Evolutionary conservation across 2,329 filamentous ascomycete genomes (phyloP), one percentile per base, ranked within the genome.

Genomic region (Colletotrichum tropicale): DNA sequence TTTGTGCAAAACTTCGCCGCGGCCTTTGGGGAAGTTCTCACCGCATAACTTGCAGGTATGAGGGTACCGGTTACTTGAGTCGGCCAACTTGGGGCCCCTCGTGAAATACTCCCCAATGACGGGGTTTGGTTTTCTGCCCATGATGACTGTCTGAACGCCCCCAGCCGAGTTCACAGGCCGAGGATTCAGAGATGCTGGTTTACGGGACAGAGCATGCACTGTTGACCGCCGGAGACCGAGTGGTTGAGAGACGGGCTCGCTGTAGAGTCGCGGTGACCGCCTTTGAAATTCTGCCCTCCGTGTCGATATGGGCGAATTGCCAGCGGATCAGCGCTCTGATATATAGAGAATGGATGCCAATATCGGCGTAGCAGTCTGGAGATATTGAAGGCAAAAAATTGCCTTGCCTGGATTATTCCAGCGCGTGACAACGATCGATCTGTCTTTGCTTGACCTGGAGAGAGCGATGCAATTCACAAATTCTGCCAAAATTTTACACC

Each of bases 41-140:
- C 95, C 95, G 83, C 95, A 98, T 78, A 93, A 90, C 84, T 94
- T 96, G 91, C 96, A 98, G 15, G 94, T 97, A 82, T 98, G 95
- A 80, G 95, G 93, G 82, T 98, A 98, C 74, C 96, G 92, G 84
- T 98, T 98, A 87, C 95, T 97, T 78, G 94, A 94, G 86, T 98
- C 95, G 82, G 94, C 92, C 80, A 98, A 90, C 86, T 98, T 98
- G 52, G 92, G 91, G 12, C 96, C 96, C 79, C 96, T 92, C 83
- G 95, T 92, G 84, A 98, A 98, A 88, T 95, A 97, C 85, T 96
- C 93, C 84, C 95, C 90, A 83, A 98, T 96, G 80, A 98, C 89
- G 80, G 93, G 92, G 85, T 97, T 96, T 78, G 95, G 95, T 86
- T 94, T 93, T 82, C 95, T 92, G 83, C 95, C 95, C 95, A 96